These are phyloP conservation scores for Maudiozyma bulderi DNA, from an alignment of 805 yeast genomes.

Conservation along the genomic window DNA sequence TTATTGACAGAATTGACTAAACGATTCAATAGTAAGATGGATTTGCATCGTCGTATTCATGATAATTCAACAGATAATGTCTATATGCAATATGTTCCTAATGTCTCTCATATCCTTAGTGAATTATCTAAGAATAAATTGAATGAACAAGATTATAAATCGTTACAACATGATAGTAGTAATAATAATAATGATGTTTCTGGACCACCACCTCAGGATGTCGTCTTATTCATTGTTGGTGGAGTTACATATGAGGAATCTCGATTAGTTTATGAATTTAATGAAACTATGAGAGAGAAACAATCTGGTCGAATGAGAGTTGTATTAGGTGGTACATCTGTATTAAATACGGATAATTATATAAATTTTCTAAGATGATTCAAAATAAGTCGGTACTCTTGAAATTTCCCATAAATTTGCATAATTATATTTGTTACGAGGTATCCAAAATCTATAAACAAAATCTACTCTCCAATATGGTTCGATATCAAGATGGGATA, in stretches of 20 bases:
- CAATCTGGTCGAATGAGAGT: constrained; percentile 45
- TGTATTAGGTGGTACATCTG: constrained; percentile 73
- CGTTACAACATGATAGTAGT: constrained; percentile 7
- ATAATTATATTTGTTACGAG: too few species aligned
- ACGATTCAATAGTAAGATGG: constrained; percentile 28
- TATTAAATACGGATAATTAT: constrained; percentile 38
- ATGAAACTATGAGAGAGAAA: constrained; percentile 30
- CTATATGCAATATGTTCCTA: constrained; percentile 86
- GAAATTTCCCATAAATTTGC: too few species aligned
- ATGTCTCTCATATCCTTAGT: constrained; percentile 35
- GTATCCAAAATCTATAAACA: too few species aligned
- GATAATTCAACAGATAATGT: constrained; percentile 48
- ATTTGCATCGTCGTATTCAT: constrained; percentile 21
- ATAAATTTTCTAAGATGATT: constrained; percentile 19
- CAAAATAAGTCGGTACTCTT: too few species aligned
- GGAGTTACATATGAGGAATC: constrained; percentile 93
- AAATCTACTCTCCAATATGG: too few species aligned
- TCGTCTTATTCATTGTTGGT: constrained; percentile 69
- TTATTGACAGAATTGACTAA: constrained; percentile 27
- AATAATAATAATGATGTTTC: not conserved
- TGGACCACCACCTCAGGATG: constrained; percentile 40
- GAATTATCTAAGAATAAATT: constrained; percentile 31
- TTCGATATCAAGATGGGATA: too few species aligned
- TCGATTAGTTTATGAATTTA: constrained; percentile 65
- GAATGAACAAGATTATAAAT: constrained; percentile 31